A percentile compares a stretch with the other conserved stretches of the same genome.
These are phyloP conservation scores for Rachicladosporium sp. DNA, from an alignment of 2,329 filamentous ascomycete species.

Conservation along the genomic window DNA sequence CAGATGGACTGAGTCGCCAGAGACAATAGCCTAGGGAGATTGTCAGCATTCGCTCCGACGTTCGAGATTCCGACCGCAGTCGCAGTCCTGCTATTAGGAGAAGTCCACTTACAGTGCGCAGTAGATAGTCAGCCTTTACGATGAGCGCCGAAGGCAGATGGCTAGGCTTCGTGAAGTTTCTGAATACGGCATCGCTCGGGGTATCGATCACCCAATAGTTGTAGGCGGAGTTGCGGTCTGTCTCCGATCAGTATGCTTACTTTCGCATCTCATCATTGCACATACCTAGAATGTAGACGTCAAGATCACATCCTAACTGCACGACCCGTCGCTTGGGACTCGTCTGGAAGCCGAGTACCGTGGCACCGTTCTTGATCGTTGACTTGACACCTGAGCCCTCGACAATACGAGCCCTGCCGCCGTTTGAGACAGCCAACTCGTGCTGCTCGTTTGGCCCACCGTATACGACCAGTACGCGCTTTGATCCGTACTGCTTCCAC, in stretches of 20 bases:
- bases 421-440: conserved; percentile 42
- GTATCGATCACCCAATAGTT: conserved; percentile 56
- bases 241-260: conserved; percentile 7
- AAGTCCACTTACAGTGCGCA: conserved; percentile 40
- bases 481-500: conserved; percentile 50
- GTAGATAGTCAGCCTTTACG: conserved; percentile 53
- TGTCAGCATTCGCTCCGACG: conserved; percentile 8
- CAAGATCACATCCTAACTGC: conserved; percentile 36
- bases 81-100: too few relatives aligned
- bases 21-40: conserved; percentile 22
- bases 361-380: conserved; percentile 29
- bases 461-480: conserved; percentile 52
- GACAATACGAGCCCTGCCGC: conserved; percentile 23
- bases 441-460: conserved; percentile 50
- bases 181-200: conserved; percentile 23
- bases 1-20: conserved; percentile 46
- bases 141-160: conserved; percentile 33
- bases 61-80: too few relatives aligned
- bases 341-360: conserved; percentile 43
- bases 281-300: conserved; percentile 45
- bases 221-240: conserved; percentile 54
- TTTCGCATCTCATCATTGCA: neutral
- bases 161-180: conserved; percentile 22
- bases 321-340: conserved; percentile 42
- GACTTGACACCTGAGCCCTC: conserved; percentile 31